Conservation (phyloP, 352 stramenopile species). For the Phytopythium chamaehyphon region DNA sequence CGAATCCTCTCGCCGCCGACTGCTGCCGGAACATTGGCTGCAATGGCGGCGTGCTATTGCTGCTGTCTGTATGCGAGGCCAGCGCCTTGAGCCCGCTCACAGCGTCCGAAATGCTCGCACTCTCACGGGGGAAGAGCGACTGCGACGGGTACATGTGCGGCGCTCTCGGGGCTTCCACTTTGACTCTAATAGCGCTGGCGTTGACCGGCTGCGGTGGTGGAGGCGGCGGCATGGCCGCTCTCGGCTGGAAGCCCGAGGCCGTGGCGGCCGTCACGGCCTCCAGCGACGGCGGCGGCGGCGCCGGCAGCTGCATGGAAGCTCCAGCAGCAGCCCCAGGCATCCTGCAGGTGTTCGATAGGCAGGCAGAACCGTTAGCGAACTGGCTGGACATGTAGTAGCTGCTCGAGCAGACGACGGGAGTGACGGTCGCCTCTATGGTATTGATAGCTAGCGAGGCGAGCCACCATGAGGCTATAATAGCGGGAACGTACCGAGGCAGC, state of each 20-base stretch:
- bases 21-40: constrained; percentile 5
- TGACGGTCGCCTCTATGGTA: constrained; percentile 2
- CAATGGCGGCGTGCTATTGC: constrained; percentile 9
- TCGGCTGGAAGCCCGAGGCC: neutral
- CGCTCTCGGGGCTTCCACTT: constrained; percentile 14
- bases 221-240: constrained; percentile 3
- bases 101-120: constrained; percentile 12
- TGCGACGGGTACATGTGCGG: constrained; percentile 16
- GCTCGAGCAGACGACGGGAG: neutral
- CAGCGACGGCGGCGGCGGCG: neutral
- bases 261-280: neutral
- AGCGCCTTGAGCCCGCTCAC: constrained; percentile 35
- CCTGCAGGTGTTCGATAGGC: too few relatives aligned
- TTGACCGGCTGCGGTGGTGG: constrained; percentile 1
- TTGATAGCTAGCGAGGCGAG: too few relatives aligned
- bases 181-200: neutral
- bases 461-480: neutral
- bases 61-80: constrained; percentile 14
- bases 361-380: too few relatives aligned
- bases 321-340: too few relatives aligned
- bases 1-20: neutral
- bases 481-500: neutral
- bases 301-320: neutral
- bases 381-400: too few relatives aligned
- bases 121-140: constrained; percentile 12